These are phyloP conservation scores for Penicillium sp. DNA, from an alignment of 2,329 filamentous ascomycete genomes.

Conservation along the genomic window DNA sequence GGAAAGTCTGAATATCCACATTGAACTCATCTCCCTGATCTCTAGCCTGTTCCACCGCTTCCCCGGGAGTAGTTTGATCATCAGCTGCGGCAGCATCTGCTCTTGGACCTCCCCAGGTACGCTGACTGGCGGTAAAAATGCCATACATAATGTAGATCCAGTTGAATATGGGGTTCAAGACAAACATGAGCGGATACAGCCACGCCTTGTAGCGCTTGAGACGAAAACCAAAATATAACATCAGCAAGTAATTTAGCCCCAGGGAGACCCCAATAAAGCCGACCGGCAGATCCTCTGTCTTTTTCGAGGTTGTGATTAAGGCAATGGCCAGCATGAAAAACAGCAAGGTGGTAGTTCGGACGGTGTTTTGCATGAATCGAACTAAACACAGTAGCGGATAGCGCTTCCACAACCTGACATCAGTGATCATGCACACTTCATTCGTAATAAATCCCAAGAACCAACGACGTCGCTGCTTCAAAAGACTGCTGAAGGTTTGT, in stretches of 20 bases:
- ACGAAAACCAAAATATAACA: constrained; percentile 91
- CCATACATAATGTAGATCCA: constrained; percentile 98
- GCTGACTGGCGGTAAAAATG: constrained; percentile 88
- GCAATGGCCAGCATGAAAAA: constrained; percentile 94
- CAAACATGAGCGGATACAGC: constrained; percentile 93
- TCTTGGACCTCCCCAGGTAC: constrained; percentile 92
- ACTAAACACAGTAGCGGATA: constrained; percentile 86
- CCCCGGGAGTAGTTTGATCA: constrained; percentile 69
- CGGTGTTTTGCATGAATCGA: constrained; percentile 93
- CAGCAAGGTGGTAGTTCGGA: constrained; percentile 86
- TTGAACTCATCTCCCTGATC: constrained; percentile 83
- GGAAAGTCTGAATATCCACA: constrained; percentile 82
- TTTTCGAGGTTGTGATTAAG: constrained; percentile 78
- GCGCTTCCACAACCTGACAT: constrained; percentile 83
- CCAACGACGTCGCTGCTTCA: constrained; percentile 95
- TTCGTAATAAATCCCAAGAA: constrained; percentile 98
- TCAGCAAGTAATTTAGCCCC: constrained; percentile 89
- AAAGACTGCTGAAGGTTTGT: constrained; percentile 76
- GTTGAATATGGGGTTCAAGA: constrained; percentile 95
- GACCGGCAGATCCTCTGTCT: constrained; percentile 74
- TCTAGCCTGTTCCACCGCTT: constrained; percentile 81
- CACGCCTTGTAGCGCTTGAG: constrained; percentile 88
- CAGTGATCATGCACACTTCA: constrained; percentile 96
- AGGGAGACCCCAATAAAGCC: constrained; percentile 92
- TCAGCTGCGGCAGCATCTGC: constrained; percentile 85